Conservation (phyloP, 768 basidiomycete species). For the Mycena leptocephala region DNA sequence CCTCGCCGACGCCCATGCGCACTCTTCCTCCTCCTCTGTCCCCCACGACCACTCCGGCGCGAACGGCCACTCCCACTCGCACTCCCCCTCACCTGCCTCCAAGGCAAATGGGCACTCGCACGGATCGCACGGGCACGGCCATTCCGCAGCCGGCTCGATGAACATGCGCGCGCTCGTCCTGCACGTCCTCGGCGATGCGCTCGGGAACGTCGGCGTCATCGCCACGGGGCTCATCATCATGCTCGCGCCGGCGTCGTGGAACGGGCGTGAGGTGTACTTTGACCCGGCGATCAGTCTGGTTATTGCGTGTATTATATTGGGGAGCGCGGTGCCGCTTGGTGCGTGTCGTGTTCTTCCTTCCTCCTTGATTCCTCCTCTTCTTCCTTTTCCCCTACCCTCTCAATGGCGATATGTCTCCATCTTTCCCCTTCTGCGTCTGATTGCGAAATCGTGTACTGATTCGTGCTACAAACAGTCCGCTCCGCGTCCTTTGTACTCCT, state of each 20-base stretch:
- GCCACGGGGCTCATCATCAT: conserved; percentile 93
- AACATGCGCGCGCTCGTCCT: conserved; percentile 97
- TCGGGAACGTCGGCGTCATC: conserved; percentile 98
- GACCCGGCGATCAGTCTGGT: too few relatives aligned
- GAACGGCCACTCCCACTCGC: not conserved
- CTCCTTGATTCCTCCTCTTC: conserved; percentile 90
- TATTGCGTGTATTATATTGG: too few relatives aligned
- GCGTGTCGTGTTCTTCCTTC: conserved; percentile 89
- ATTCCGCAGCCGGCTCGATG: too few relatives aligned
- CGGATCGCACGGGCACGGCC: conserved; percentile 71
- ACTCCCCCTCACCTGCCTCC: conserved; percentile 37
- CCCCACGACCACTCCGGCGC: too few relatives aligned
- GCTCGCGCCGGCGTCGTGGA: too few relatives aligned
- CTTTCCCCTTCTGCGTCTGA: too few relatives aligned
- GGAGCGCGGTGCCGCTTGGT: too few relatives aligned
- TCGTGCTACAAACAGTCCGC: conserved; percentile 68
- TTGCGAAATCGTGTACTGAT: not conserved
- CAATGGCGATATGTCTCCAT: too few relatives aligned
- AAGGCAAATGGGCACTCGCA: too few relatives aligned
- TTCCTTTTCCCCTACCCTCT: too few relatives aligned
- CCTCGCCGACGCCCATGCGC: conserved; percentile 32
- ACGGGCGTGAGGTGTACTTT: too few relatives aligned
- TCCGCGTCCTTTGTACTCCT: conserved; percentile 96
- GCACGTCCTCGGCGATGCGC: conserved; percentile 96
- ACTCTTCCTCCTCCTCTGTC: not conserved